Conservation (phyloP, 176 grass and related monocot genomes). For the Secale cereale region DNA sequence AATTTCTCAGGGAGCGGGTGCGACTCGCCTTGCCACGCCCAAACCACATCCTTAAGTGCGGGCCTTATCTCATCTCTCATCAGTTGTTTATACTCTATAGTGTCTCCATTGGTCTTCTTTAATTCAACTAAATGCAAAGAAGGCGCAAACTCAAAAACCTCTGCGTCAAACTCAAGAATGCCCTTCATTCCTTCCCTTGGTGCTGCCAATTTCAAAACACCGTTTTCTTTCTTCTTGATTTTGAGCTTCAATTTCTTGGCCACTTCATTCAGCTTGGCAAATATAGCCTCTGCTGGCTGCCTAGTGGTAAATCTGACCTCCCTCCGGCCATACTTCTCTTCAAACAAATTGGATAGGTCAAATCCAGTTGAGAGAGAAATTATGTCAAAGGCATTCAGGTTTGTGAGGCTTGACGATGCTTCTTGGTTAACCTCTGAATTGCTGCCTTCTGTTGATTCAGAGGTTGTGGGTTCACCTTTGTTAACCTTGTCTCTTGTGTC, state of each 20-base stretch:
- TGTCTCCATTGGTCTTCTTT: constrained; percentile 53
- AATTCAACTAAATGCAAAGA: constrained; percentile 45
- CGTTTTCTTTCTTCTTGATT: constrained; percentile 54
- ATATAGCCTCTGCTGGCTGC: constrained; percentile 32
- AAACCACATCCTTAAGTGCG: constrained; percentile 43
- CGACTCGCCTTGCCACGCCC: constrained; percentile 37
- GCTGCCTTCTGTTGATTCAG: constrained; percentile 21
- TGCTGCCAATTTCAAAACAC: constrained; percentile 44
- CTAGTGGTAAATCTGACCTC: constrained; percentile 51
- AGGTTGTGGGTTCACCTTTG: constrained; percentile 24
- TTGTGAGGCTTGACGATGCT: constrained; percentile 26
- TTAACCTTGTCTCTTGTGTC: constrained; percentile 19
- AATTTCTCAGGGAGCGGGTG: not conserved
- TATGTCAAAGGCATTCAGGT: constrained; percentile 66
- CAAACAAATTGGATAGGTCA: constrained; percentile 58
- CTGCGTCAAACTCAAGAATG: constrained; percentile 42
- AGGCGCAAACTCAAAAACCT: constrained; percentile 56
- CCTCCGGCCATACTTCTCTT: constrained; percentile 23
- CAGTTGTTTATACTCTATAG: constrained; percentile 48
- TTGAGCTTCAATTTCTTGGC: constrained; percentile 44
- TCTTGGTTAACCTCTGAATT: constrained; percentile 12
- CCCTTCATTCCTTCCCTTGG: constrained; percentile 58
- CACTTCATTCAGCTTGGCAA: constrained; percentile 54
- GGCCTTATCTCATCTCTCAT: constrained; percentile 51
- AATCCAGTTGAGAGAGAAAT: constrained; percentile 65